Evolutionary conservation across 78 protist species (phyloP).

Genomic region (Paulinella micropora): DNA sequence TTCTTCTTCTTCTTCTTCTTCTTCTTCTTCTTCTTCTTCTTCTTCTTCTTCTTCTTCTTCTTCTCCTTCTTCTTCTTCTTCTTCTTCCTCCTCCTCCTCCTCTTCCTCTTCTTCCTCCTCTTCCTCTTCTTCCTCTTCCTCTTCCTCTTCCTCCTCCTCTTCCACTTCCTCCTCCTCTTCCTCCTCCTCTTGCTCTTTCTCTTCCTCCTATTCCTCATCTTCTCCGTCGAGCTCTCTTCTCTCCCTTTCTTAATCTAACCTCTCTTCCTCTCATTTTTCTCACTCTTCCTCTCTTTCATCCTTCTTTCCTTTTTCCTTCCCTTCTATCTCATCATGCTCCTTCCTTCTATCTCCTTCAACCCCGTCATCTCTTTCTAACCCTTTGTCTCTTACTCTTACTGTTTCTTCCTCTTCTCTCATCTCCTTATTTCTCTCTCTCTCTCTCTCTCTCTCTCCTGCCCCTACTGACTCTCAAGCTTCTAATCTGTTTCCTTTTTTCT

Average conservation of each 20-base stretch:
- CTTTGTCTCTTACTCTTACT: background rate
- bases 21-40: background rate
- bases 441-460: too few relatives aligned
- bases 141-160: background rate
- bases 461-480: background rate
- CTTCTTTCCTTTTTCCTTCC: background rate
- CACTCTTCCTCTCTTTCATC: background rate
- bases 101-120: background rate
- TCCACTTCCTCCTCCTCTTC: background rate
- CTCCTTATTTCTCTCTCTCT: too few relatives aligned
- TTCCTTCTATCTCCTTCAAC: background rate
- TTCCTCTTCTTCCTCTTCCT: background rate
- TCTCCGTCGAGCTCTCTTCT: too few relatives aligned
- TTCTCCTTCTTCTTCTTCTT: background rate
- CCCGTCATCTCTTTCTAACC: background rate
- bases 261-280: too few relatives aligned
- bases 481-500: too few relatives aligned
- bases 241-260: background rate
- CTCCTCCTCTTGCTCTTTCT: background rate
- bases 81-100: background rate
- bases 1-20: background rate
- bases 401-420: background rate
- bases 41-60: background rate
- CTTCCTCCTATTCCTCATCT: too few relatives aligned
- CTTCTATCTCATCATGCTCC: too few relatives aligned